Percentiles rank a stretch among this genome's conserved stretches.
Evolutionary conservation across 768 basidiomycete species (phyloP).

Genomic region (Artomyces pyxidatus): DNA sequence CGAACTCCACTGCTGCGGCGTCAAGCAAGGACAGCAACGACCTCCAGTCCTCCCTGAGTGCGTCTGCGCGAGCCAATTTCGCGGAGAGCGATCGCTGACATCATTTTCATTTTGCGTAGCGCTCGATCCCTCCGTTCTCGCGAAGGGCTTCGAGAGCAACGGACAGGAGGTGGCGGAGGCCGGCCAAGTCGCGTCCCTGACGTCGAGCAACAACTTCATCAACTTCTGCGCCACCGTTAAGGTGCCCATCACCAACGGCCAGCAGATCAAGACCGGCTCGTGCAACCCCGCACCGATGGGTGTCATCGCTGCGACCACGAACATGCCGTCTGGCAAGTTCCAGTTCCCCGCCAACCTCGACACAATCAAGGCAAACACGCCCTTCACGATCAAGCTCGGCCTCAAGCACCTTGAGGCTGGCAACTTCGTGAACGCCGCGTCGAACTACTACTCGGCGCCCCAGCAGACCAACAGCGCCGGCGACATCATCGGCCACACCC

Average conservation of each 20-base stretch:
- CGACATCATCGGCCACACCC: constrained; percentile 44
- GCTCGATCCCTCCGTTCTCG: constrained; percentile 39
- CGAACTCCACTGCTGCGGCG: background rate
- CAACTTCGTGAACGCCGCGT: constrained; percentile 41
- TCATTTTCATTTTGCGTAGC: background rate
- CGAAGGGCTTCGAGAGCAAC: constrained; percentile 36
- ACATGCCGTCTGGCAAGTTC: constrained; percentile 45
- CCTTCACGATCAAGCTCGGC: constrained; percentile 35
- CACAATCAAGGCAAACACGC: constrained; percentile 30
- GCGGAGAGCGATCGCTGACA: background rate
- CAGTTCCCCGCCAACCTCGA: constrained; percentile 30
- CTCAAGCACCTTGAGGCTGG: constrained; percentile 34
- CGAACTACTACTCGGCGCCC: constrained; percentile 43
- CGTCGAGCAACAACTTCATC: constrained; percentile 59
- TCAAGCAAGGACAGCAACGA: background rate
- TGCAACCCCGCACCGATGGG: constrained; percentile 34
- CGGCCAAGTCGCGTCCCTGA: constrained; percentile 44
- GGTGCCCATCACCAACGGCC: constrained; percentile 38
- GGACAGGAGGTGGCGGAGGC: constrained; percentile 31
- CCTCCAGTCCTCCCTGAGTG: background rate
- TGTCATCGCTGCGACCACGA: constrained; percentile 32
- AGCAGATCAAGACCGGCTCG: constrained; percentile 28
- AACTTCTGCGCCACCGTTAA: constrained; percentile 38
- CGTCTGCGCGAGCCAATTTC: background rate
- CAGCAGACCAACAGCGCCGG: constrained; percentile 37